phyloP scores from a whole-genome alignment of 257 asterid species.

The Nicotiana tomentosiformis region DNA sequence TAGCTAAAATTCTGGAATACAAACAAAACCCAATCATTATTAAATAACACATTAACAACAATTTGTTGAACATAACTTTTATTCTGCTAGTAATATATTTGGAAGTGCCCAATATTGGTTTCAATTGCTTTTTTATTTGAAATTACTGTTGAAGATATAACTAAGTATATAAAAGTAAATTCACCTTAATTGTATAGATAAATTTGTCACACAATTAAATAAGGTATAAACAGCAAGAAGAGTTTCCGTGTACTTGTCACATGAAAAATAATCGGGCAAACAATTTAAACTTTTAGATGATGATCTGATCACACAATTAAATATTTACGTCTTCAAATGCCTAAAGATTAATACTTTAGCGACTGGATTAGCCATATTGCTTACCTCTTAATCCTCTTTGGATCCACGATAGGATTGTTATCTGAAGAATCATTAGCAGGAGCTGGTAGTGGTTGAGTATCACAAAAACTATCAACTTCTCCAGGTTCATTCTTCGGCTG shows the following conservation, averaged over 20 bases:
- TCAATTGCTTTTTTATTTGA: background rate
- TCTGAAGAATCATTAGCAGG: constrained; percentile 23
- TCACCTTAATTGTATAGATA: background rate
- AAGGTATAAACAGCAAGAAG: too few species aligned
- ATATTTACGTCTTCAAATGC: background rate
- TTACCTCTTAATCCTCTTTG: constrained; percentile 89
- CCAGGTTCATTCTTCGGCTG: constrained; percentile 63
- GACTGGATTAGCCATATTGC: background rate
- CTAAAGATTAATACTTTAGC: background rate
- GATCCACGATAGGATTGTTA: constrained; percentile 40
- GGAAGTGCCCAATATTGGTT: background rate
- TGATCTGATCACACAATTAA: background rate
- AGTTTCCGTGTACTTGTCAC: too few species aligned
- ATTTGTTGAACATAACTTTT: background rate
- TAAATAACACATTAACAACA: background rate
- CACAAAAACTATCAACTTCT: constrained; percentile 35
- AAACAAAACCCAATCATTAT: background rate
- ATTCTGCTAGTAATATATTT: background rate
- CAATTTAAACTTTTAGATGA: background rate
- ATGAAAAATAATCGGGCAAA: too few species aligned
- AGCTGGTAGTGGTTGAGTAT: constrained; percentile 12
- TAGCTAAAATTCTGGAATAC: constrained; percentile 62
- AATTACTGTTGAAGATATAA: background rate
- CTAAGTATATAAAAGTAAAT: background rate
- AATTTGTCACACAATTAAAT: background rate